Conservation (phyloP, 2,329 filamentous ascomycete species). For the Chaetomium globosum region DNA sequence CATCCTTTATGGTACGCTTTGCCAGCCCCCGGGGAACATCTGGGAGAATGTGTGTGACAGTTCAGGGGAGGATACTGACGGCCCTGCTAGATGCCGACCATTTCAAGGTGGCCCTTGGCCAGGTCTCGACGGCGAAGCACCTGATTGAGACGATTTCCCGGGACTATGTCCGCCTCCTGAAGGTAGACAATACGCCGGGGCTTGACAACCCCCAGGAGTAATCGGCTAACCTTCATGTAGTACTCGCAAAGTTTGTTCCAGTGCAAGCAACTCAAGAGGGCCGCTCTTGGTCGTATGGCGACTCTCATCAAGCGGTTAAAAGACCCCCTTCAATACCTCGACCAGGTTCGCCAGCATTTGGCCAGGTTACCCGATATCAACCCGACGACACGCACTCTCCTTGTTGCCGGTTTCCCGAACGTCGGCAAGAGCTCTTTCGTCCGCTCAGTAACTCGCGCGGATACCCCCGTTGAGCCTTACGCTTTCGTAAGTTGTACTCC, state of each 20-base stretch:
- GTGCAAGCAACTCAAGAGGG: slow-evolving; percentile 98
- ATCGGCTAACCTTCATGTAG: slow-evolving; percentile 51
- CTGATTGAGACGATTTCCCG: slow-evolving; percentile 93
- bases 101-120: slow-evolving; percentile 94
- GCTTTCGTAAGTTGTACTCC: slow-evolving; percentile 61
- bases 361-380: slow-evolving; percentile 98
- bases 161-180: slow-evolving; percentile 90
- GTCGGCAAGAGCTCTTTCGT: slow-evolving; percentile 97
- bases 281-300: slow-evolving; percentile 91
- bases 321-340: slow-evolving; percentile 91
- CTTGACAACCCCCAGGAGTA: not conserved
- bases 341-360: slow-evolving; percentile 93
- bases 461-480: slow-evolving; percentile 96
- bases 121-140: slow-evolving; percentile 93
- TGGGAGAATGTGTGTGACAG: not conserved
- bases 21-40: too few species aligned
- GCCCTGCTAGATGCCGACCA: slow-evolving; percentile 72
- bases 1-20: slow-evolving; percentile 73
- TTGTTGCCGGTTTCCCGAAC: slow-evolving; percentile 98
- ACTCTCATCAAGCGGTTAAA: slow-evolving; percentile 94
- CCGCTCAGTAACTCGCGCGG: slow-evolving; percentile 85
- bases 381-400: slow-evolving; percentile 90
- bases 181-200: slow-evolving; percentile 29
- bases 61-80: slow-evolving; percentile 15
- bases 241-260: slow-evolving; percentile 97